These are phyloP conservation scores for Patellaria atrata DNA, from an alignment of 495 filamentous ascomycete genomes.

Conservation along the genomic window DNA sequence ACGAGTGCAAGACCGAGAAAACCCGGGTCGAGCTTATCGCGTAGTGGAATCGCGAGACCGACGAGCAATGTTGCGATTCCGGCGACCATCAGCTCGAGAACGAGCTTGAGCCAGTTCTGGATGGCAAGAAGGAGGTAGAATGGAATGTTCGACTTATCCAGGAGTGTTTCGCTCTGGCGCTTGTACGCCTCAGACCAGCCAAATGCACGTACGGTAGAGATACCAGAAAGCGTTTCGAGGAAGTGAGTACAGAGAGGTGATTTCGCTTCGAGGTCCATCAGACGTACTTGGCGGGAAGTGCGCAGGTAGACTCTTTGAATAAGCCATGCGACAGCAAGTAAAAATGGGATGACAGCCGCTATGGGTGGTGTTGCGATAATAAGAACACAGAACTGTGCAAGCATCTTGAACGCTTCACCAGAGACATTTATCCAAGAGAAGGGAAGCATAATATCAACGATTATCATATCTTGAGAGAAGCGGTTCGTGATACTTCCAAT, in stretches of 20 bases:
- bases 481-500: slow-evolving; percentile 23
- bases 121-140: slow-evolving; percentile 33
- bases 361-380: slow-evolving; percentile 8
- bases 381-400: slow-evolving; percentile 2
- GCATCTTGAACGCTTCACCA: slow-evolving; percentile 1
- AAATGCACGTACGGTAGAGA: slow-evolving; percentile 35
- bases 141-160: slow-evolving; percentile 29
- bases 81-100: slow-evolving; percentile 30
- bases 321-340: slow-evolving; percentile 31
- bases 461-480: slow-evolving; percentile 47
- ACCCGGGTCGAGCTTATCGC: slow-evolving; percentile 10
- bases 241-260: slow-evolving; percentile 46
- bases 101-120: slow-evolving; percentile 30
- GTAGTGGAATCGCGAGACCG: slow-evolving; percentile 5
- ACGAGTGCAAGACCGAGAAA: slow-evolving; percentile 12
- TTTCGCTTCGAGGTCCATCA: slow-evolving; percentile 48
- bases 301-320: slow-evolving; percentile 49
- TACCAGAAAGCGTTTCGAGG: slow-evolving; percentile 33
- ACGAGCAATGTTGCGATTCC: slow-evolving; percentile 20
- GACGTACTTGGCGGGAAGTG: slow-evolving; percentile 48
- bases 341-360: slow-evolving; percentile 8
- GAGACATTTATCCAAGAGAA: slow-evolving; percentile 9
- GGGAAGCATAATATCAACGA: slow-evolving; percentile 43
- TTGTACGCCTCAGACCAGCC: slow-evolving; percentile 25
- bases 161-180: slow-evolving; percentile 12